Percentiles rank a stretch among this genome's conserved stretches.
Evolutionary conservation across 345 rosid genomes (phyloP).

Genomic region (Syzygium aqueum): DNA sequence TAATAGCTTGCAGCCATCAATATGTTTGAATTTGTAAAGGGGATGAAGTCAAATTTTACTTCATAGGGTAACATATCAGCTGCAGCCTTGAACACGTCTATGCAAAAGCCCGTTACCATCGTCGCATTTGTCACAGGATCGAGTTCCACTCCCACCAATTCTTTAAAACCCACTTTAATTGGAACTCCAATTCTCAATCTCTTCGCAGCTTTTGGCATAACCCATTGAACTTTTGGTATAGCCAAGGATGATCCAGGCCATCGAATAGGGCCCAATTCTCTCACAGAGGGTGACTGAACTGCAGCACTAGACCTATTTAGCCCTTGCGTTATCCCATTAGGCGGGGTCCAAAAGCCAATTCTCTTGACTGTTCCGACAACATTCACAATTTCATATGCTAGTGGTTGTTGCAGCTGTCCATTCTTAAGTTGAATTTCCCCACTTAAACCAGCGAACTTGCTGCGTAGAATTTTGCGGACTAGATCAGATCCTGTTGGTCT

Average conservation of each 20-base stretch:
- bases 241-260: not conserved
- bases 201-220: not conserved
- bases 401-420: slow-evolving; percentile 18
- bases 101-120: not conserved
- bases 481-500: slow-evolving; percentile 17
- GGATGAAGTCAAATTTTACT: not conserved
- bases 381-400: slow-evolving; percentile 22
- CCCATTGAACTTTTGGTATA: not conserved
- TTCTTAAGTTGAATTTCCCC: slow-evolving; percentile 20
- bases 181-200: not conserved
- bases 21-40: not conserved
- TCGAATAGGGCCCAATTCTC: not conserved
- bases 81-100: not conserved
- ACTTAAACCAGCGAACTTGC: slow-evolving; percentile 17
- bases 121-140: not conserved
- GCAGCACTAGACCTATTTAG: not conserved
- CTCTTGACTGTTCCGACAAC: slow-evolving; percentile 13
- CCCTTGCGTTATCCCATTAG: slow-evolving; percentile 1
- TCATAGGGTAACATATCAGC: not conserved
- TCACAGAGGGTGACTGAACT: not conserved
- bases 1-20: not conserved
- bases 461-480: not conserved
- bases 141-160: not conserved
- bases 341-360: slow-evolving; percentile 27
- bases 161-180: not conserved